These are phyloP conservation scores for Holtermannia corniformis DNA, from an alignment of 768 basidiomycete species.

Conservation along the genomic window DNA sequence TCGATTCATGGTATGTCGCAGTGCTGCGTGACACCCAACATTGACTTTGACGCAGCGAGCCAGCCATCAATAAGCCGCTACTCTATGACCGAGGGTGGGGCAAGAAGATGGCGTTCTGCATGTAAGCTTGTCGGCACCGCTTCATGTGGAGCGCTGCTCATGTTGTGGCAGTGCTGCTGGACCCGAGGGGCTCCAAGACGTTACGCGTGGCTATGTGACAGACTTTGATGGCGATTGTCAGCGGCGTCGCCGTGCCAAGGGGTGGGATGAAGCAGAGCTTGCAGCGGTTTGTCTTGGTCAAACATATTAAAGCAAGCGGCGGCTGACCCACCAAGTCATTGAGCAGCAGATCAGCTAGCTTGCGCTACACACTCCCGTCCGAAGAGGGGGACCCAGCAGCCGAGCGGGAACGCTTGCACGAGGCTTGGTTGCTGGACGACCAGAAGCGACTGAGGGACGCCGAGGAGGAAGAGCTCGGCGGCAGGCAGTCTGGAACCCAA, in stretches of 20 bases:
- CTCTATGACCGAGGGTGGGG: conserved; percentile 45
- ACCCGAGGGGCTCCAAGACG: conserved; percentile 25
- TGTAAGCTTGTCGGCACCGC: conserved; percentile 23
- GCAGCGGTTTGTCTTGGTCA: conserved; percentile 15
- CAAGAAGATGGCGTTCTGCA: conserved; percentile 43
- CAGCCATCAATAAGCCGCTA: conserved; percentile 39
- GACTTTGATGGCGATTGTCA: conserved; percentile 22
- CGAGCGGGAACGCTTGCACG: conserved; percentile 30
- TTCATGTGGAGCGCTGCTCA: neutral
- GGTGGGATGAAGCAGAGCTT: conserved; percentile 29
- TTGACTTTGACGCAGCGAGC: conserved; percentile 31
- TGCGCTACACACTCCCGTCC: conserved; percentile 15
- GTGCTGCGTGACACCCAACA: neutral
- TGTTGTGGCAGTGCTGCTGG: conserved; percentile 22
- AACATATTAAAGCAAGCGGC: neutral
- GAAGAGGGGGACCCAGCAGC: conserved; percentile 3
- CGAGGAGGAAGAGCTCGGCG: conserved; percentile 21
- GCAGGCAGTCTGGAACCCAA: conserved; percentile 37
- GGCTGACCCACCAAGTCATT: conserved; percentile 17
- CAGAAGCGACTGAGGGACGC: conserved; percentile 14
- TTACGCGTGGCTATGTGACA: conserved; percentile 33
- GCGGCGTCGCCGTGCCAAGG: conserved; percentile 10
- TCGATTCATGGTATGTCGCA: conserved; percentile 41
- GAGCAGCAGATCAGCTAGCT: conserved; percentile 19
- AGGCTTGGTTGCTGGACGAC: conserved; percentile 27